These are phyloP conservation scores for Leccinum arenicola DNA, from an alignment of 768 basidiomycete genomes.

Conservation along the genomic window DNA sequence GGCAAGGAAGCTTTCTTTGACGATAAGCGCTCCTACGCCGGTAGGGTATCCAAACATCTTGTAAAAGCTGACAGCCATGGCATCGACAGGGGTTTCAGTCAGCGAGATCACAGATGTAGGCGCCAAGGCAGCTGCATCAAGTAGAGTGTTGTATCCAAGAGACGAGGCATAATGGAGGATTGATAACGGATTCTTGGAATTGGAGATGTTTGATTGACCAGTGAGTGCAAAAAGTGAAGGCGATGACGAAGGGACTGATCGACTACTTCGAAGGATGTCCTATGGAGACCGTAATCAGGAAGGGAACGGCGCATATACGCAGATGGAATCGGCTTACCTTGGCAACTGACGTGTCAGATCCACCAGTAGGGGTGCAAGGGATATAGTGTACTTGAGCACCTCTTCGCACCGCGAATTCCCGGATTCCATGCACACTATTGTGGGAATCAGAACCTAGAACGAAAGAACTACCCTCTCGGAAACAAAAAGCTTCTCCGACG, in stretches of 20 bases:
- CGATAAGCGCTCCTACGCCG: conserved; percentile 76
- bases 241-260: conserved; percentile 35
- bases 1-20: conserved; percentile 64
- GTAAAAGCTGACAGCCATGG: conserved; percentile 82
- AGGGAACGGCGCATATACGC: conserved; percentile 20
- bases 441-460: conserved; percentile 78
- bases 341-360: conserved; percentile 54
- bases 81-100: conserved; percentile 66
- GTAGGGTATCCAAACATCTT: conserved; percentile 91
- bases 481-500: conserved; percentile 79
- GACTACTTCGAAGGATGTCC: conserved; percentile 53
- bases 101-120: conserved; percentile 70
- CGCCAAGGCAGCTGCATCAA: conserved; percentile 81
- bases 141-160: conserved; percentile 69
- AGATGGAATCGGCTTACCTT: conserved; percentile 44
- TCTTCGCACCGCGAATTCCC: conserved; percentile 59
- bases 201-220: conserved; percentile 80
- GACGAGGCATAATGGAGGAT: conserved; percentile 61
- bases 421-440: conserved; percentile 81
- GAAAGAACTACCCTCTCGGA: conserved; percentile 52
- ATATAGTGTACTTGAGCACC: conserved; percentile 65
- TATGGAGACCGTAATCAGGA: conserved; percentile 25
- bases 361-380: conserved; percentile 59
- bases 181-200: conserved; percentile 66
- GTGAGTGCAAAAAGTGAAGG: conserved; percentile 74